phyloP scores from a whole-genome alignment of 2,329 filamentous ascomycete genomes.

The Paracoccidioides lutzii region DNA sequence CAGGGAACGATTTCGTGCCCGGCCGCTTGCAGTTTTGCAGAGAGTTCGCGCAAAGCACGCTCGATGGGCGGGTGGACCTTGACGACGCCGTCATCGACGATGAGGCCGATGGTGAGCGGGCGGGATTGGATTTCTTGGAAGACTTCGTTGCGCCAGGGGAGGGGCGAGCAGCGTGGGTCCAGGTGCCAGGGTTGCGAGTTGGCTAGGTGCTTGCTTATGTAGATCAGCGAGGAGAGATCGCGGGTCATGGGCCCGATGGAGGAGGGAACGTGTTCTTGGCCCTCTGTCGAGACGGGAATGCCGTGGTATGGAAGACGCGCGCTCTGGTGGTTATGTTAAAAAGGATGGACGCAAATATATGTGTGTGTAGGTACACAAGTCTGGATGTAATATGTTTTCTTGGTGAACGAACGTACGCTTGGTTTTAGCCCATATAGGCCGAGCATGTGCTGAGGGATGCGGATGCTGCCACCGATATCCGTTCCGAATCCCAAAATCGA shows the following conservation, averaged over 20 bases:
- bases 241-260: conserved; percentile 50
- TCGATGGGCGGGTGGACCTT: conserved; percentile 47
- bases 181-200: conserved; percentile 39
- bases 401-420: conserved; percentile 8
- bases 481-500: conserved; percentile 50
- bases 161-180: conserved; percentile 42
- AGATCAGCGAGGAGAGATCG: conserved; percentile 37
- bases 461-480: conserved; percentile 44
- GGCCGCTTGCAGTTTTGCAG: conserved; percentile 46
- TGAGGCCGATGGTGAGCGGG: conserved; percentile 48
- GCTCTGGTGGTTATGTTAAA: conserved; percentile 1
- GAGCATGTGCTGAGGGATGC: conserved; percentile 43
- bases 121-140: conserved; percentile 30
- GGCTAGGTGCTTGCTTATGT: conserved; percentile 38
- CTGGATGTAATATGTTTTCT: neutral
- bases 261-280: conserved; percentile 50
- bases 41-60: conserved; percentile 41
- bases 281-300: conserved; percentile 49
- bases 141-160: conserved; percentile 40
- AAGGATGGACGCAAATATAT: no score
- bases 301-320: conserved; percentile 40
- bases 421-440: conserved; percentile 31
- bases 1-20: conserved; percentile 44
- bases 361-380: no score
- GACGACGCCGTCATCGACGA: conserved; percentile 48